These are phyloP conservation scores for Francoa sonchifolia DNA, from an alignment of 441 rosid species.

Conservation along the genomic window DNA sequence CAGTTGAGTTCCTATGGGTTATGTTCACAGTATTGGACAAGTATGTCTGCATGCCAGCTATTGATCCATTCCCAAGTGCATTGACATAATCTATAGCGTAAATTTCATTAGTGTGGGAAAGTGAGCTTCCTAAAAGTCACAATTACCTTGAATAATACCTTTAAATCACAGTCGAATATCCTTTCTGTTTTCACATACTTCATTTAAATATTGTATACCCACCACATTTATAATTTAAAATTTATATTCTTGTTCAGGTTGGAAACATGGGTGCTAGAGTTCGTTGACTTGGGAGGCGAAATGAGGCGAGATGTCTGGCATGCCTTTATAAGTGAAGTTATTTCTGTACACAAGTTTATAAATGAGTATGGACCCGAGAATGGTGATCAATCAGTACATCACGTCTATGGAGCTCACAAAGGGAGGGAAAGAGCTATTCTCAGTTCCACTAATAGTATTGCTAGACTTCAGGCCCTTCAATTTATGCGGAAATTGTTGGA, in stretches of 20 bases:
- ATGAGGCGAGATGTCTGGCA: slow-evolving; percentile 90
- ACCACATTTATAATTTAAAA: slow-evolving; percentile 3
- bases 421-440: slow-evolving; percentile 67
- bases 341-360: slow-evolving; percentile 67
- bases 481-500: slow-evolving; percentile 67
- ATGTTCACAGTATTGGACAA: no score
- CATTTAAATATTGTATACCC: no score
- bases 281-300: slow-evolving; percentile 95
- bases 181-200: no score
- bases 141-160: no score
- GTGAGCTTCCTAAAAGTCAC: no score
- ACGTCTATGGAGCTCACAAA: slow-evolving; percentile 69
- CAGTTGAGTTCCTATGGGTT: no score
- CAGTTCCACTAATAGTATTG: slow-evolving; percentile 57
- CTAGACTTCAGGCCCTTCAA: slow-evolving; percentile 88
- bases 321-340: slow-evolving; percentile 72
- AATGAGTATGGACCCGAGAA: slow-evolving; percentile 63
- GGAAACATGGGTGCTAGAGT: slow-evolving; percentile 78
- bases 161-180: no score
- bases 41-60: no score
- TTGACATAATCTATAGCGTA: no score
- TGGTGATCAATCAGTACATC: slow-evolving; percentile 35
- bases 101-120: no score
- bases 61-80: no score
- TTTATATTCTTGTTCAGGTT: slow-evolving; percentile 32